These are phyloP conservation scores for Xylaria telfairii DNA, from an alignment of 495 filamentous ascomycete genomes.

Conservation along the genomic window DNA sequence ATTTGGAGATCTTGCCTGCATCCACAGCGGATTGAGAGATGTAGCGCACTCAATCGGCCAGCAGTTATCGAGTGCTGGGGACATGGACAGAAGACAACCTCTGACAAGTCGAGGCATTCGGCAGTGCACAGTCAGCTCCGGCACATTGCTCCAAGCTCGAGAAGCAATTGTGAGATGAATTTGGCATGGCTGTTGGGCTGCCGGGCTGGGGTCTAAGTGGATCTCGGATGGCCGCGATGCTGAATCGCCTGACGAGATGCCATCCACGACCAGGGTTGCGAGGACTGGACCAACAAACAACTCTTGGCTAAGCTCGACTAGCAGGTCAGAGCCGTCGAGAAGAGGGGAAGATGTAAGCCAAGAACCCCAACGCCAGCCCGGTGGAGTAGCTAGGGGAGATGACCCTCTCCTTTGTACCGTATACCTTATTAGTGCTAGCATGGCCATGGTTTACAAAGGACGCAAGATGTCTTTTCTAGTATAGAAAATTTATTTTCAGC, in stretches of 20 bases:
- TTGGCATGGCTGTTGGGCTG: slow-evolving; percentile 3
- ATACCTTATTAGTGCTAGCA: background rate
- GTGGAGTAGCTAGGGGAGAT: slow-evolving; percentile 2
- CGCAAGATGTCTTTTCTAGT: slow-evolving; percentile 4
- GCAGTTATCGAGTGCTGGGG: background rate
- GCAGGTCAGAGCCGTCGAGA: slow-evolving; percentile 14
- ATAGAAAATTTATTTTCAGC: background rate
- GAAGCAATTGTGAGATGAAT: background rate
- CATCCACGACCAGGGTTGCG: slow-evolving; percentile 23
- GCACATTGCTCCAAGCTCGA: background rate
- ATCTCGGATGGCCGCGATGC: slow-evolving; percentile 21
- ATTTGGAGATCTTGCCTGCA: background rate
- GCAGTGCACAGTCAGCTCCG: background rate
- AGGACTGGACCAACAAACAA: slow-evolving; percentile 16
- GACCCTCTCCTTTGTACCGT: background rate
- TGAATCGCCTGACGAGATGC: slow-evolving; percentile 23
- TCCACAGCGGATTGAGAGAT: background rate
- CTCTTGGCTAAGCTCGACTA: slow-evolving; percentile 20
- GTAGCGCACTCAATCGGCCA: background rate
- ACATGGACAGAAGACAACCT: background rate
- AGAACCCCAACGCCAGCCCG: slow-evolving; percentile 22
- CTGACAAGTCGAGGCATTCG: background rate
- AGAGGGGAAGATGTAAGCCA: slow-evolving; percentile 27
- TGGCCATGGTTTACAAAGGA: background rate
- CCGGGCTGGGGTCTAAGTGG: slow-evolving; percentile 20